Evolutionary conservation across 345 rosid genomes (phyloP).

Genomic region (Trapa bicornis): DNA sequence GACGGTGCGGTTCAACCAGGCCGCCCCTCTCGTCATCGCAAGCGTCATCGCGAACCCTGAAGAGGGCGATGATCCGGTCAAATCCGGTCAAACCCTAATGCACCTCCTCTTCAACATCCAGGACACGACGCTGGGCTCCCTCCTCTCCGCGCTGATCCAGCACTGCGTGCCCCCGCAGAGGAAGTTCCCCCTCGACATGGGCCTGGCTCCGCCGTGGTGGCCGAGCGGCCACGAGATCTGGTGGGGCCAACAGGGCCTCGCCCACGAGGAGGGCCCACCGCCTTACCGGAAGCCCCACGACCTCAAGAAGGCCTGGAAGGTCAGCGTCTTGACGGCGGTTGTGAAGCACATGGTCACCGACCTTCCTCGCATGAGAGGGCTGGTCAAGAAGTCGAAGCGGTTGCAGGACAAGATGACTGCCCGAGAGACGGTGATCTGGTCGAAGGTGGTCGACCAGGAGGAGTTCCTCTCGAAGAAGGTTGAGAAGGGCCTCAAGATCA

Average conservation of each 20-base stretch:
- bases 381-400: constrained; percentile 53
- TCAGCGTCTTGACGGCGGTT: constrained; percentile 48
- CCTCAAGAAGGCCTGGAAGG: constrained; percentile 66
- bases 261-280: constrained; percentile 39
- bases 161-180: constrained; percentile 56
- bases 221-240: constrained; percentile 40
- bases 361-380: constrained; percentile 24
- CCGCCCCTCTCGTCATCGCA: constrained; percentile 32
- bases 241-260: constrained; percentile 54
- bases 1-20: constrained; percentile 35
- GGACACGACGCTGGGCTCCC: constrained; percentile 56
- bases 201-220: constrained; percentile 73
- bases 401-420: constrained; percentile 68
- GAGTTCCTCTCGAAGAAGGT: constrained; percentile 23
- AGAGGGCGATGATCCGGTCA: constrained; percentile 6
- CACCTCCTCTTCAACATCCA: constrained; percentile 45
- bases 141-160: constrained; percentile 58
- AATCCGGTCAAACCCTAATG: constrained; percentile 19
- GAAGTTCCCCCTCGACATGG: constrained; percentile 44
- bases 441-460: constrained; percentile 45
- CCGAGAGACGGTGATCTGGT: constrained; percentile 46
- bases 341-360: constrained; percentile 53
- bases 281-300: constrained; percentile 63
- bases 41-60: constrained; percentile 20
- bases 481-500: constrained; percentile 24